phyloP scores from a whole-genome alignment of 352 stramenopile genomes.

The Achlya hypogyna region DNA sequence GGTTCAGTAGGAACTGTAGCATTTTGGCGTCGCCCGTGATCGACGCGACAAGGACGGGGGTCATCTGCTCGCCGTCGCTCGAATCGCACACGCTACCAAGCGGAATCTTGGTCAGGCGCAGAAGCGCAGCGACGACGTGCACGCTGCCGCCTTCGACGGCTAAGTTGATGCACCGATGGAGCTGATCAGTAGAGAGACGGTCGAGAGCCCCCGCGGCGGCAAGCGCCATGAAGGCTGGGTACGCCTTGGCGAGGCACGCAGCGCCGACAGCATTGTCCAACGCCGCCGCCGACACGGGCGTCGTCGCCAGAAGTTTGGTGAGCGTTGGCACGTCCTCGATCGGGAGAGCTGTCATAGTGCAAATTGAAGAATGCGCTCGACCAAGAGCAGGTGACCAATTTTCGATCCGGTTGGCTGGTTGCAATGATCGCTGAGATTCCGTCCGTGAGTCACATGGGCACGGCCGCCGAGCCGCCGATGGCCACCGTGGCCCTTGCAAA shows the following conservation, averaged over 20 bases:
- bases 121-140: neutral
- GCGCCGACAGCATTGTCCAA: neutral
- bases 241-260: neutral
- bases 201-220: neutral
- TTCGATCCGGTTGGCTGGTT: too few species aligned
- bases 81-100: neutral
- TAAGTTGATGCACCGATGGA: neutral
- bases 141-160: constrained; percentile 7
- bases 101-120: neutral
- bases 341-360: neutral
- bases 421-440: too few species aligned
- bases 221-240: neutral
- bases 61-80: neutral
- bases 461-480: too few species aligned
- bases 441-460: too few species aligned
- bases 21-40: neutral
- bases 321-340: neutral
- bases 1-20: neutral
- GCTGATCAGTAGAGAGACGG: neutral
- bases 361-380: neutral
- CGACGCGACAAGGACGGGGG: neutral
- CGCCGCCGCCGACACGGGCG: neutral
- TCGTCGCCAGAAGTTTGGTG: neutral
- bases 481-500: too few species aligned
- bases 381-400: too few species aligned